Evolutionary conservation across 495 filamentous ascomycete species (phyloP), one percentile per base, ranked within the genome.

Genomic region (Elasticomyces elasticus): DNA sequence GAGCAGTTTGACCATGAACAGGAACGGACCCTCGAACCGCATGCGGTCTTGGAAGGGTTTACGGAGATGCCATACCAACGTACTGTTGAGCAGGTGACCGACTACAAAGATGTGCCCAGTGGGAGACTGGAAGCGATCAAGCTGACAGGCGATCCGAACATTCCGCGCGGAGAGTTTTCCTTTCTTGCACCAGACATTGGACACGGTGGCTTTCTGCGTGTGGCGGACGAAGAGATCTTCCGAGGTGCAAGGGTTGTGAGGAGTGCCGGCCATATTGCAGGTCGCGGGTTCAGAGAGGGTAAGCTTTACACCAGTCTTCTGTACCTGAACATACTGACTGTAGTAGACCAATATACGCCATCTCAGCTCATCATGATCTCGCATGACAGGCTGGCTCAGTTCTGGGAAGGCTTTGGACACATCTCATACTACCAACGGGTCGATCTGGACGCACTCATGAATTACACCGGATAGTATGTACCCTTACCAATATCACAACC

Each of bases 141-240:
- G 64, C 70, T 97, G 28, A 97, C 90, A 0, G 91, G 91, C 1
- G 90, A 97, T 59, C 77, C 80, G 0, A 92, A 95, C 59, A 80
- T 97, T 20, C 91, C 89, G 5, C 76, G 89, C 35, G 91, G 91
- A 15, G 83, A 94, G 62, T 78, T 79, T 54, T 85, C 87, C 0
- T 96, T 90, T 64, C 70, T 84, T 5, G 82, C 82, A 0, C 77
- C 87, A 20, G 87, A 95, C 61, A 80, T 95, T 26, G 82, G 85
- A 0, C 69, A 74, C 0, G 66, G 54, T 1, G 88, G 86, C 9
- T 64, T 80, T 15, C 40, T 84, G 24, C 71, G 81, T 12, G 72
- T 79, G n/a, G 80, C 79, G 7, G 69, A 77, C 19, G 83, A 90
- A 52, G 68, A 76, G 13, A 78, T 79, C 30, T 95, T 95, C 64